phyloP scores from a whole-genome alignment of 2,329 filamentous ascomycete species.

The Cadophora gregata region DNA sequence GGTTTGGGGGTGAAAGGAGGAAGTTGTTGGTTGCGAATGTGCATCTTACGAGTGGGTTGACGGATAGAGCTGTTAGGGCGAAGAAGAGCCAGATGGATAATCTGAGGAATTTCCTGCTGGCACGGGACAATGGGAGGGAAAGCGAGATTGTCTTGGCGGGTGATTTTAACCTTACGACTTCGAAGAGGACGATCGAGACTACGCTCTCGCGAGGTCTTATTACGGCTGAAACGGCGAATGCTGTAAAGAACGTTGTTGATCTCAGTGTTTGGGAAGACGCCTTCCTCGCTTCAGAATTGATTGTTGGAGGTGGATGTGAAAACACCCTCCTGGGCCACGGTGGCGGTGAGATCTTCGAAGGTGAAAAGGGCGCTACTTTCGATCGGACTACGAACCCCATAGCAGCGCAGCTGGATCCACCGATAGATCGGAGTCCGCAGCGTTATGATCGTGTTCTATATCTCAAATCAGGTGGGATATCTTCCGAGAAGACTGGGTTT shows the following conservation, averaged over 20 bases:
- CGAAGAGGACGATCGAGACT: constrained; percentile 58
- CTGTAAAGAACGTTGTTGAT: constrained; percentile 54
- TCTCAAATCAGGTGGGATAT: constrained; percentile 49
- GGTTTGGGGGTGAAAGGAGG: constrained; percentile 44
- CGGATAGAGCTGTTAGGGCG: constrained; percentile 60
- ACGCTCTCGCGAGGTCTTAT: constrained; percentile 55
- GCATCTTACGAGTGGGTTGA: constrained; percentile 67
- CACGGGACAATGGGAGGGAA: not conserved
- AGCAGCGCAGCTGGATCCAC: constrained; percentile 56
- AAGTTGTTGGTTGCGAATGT: constrained; percentile 55
- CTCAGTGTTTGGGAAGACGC: constrained; percentile 51
- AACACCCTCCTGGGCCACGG: not conserved
- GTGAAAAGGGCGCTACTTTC: constrained; percentile 70
- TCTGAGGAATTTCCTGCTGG: constrained; percentile 42
- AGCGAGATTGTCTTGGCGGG: constrained; percentile 55
- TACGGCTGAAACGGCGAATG: constrained; percentile 53
- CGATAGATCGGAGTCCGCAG: constrained; percentile 62
- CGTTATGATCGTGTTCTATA: constrained; percentile 69
- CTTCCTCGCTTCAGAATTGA: constrained; percentile 41
- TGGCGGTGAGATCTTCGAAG: constrained; percentile 49
- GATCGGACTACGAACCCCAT: constrained; percentile 63
- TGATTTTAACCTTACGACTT: constrained; percentile 70
- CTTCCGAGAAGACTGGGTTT: constrained; percentile 50
- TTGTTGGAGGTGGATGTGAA: constrained; percentile 45
- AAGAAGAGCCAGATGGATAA: constrained; percentile 62